Evolutionary conservation across 2,329 filamentous ascomycete species (phyloP), one percentile per base, ranked within the genome.

Genomic region (Hypomyces rosellus): DNA sequence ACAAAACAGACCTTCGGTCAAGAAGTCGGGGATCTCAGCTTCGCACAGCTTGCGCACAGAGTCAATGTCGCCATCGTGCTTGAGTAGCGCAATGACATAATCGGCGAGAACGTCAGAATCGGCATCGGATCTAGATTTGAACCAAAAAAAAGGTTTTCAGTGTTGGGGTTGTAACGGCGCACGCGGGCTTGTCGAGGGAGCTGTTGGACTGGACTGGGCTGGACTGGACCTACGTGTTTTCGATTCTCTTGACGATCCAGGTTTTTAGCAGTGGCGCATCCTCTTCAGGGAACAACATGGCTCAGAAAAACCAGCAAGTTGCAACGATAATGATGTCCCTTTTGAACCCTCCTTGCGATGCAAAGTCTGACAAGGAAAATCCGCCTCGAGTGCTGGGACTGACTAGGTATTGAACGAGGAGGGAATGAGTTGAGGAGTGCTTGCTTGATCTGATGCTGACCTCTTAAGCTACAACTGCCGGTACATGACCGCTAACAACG

Each of bases 31-130:
- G 38, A 92, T 82, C 65, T 89, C 85, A 48, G 80, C 75, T 62
- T 88, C 76, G 66, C 86, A 89, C 46, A 86, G 78, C 59, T 77
- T 72, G 61, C 82, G 79, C 48, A 90, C 82, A 16, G 79, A 74
- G n/a, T 76, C 74, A 38, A 77, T 71, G 46, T 81, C 75, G 54
- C 84, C 85, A 56, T 89, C 85, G 54, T 86, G 83, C 55, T 81
- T 80, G 42, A 92, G 71, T 16, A 93, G 77, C 6, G 86, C 88
- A 54, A 91, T 75, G n/a, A 92, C 85, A 64, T 91, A 93, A 60
- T 93, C 88, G 43, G 87, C 88, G 3, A 93, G 81, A 5, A 92
- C 86, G 61, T 90, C 88, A 33, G 84, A 80, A 64, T 93, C 88
- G 46, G 86, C 87, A 61, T 91, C 87, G 25, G 86, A 88, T 48